phyloP scores from a whole-genome alignment of 306 rosid species.

The Abrus precatorius region DNA sequence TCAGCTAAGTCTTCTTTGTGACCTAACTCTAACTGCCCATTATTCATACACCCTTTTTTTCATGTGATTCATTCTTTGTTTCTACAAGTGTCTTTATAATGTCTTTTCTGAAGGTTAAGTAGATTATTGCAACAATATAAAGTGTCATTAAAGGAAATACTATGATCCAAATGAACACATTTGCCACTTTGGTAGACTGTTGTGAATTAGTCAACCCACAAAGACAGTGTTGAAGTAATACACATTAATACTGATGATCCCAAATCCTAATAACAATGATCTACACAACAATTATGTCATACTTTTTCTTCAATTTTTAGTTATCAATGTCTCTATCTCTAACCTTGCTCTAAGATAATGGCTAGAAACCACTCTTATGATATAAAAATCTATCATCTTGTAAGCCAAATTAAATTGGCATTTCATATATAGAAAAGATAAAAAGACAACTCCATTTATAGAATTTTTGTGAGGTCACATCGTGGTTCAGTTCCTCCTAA shows the following conservation, averaged over 20 bases:
- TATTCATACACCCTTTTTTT: constrained; percentile 55
- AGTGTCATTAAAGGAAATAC: constrained; percentile 85
- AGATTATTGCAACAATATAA: constrained; percentile 63
- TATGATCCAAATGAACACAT: constrained; percentile 70
- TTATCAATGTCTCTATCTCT: neutral
- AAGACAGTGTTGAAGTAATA: constrained; percentile 79
- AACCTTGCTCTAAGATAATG: neutral
- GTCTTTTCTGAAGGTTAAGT: constrained; percentile 77
- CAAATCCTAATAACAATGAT: constrained; percentile 68
- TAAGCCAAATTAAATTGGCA: neutral
- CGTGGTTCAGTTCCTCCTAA: constrained; percentile 78
- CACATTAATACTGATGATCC: constrained; percentile 78
- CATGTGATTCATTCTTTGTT: constrained; percentile 57
- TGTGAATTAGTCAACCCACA: constrained; percentile 80
- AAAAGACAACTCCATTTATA: constrained; percentile 43
- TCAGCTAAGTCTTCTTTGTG: constrained; percentile 72
- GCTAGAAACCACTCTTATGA: neutral
- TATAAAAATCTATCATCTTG: neutral
- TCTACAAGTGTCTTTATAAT: constrained; percentile 58
- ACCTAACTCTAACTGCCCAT: constrained; percentile 45
- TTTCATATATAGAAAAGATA: neutral
- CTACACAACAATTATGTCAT: constrained; percentile 50
- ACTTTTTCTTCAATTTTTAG: neutral
- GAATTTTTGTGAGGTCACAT: constrained; percentile 96
- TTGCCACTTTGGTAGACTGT: constrained; percentile 68